Base-by-base conservation (phyloP, 164 flowering plant species). In the Brasenia schreberi region DNA sequence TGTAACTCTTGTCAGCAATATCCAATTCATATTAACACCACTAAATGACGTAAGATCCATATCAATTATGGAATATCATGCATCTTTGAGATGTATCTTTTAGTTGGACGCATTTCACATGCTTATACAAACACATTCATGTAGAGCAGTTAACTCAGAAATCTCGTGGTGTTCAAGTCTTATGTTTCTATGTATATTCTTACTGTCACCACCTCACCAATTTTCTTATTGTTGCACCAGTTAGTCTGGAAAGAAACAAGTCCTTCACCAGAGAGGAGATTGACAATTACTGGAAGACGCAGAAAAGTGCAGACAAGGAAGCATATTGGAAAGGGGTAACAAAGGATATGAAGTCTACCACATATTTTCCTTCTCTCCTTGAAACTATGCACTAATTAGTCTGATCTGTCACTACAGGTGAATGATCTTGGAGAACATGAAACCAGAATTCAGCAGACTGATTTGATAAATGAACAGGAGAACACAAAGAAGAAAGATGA, bases 201-300 rank as follows among this genome's bases (percentile, higher is more conserved):
- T 7, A 45, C 53, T 45, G 7, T 45, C 53, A 7, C 12, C 53
- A n/a, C 2, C 16, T 60, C 18, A 2, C 12, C 18, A n/a, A 11
- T 61, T 61, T 11, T 23, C 18, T 61, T 61, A 18, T 9, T 61
- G 12, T 61, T 18, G 33, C 19, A 18, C 33, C 60, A 67, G 69
- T 67, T 43, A n/a, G 12, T 33, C 39, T 23, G 5, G 17, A 16
- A 44, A 67, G 69, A 44, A 67, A 67, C 63, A 59, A 43, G 59
- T 67, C 69, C 33, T 60, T 59, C 16, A 67, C 69, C 19, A 67
- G 59, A 67, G 69, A 67, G 59, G 69, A 59, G 49, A 58, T 67
- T 7, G 69, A 67, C 12, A 18, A 58, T 39, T 60, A 16, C 64
- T 17, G 69, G 69, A 59, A 18, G 43, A 12, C 33, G 69, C 69